Percentiles rank a stretch among this genome's conserved stretches.
Evolutionary conservation across 2,329 filamentous ascomycete genomes (phyloP).

Genomic region (Exophiala sp.): DNA sequence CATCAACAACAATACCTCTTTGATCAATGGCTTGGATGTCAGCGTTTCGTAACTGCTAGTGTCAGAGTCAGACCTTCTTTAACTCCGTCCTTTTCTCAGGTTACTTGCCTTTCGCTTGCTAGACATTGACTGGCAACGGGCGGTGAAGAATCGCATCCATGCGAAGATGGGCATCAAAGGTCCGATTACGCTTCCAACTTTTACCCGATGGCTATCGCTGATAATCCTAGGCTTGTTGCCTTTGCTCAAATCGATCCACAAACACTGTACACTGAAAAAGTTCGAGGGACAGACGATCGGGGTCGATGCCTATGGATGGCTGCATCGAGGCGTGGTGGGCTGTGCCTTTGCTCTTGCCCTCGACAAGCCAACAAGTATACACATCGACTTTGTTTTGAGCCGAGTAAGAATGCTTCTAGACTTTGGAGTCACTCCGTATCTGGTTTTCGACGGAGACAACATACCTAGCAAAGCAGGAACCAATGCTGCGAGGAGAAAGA

Average conservation of each 20-base stretch:
- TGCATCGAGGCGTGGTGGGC: constrained; percentile 83
- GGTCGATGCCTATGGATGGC: constrained; percentile 97
- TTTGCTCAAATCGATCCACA: constrained; percentile 93
- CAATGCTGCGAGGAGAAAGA: constrained; percentile 68
- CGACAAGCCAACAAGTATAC: constrained; percentile 82
- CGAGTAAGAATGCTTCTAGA: constrained; percentile 90
- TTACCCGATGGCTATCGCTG: not conserved
- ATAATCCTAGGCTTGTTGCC: constrained; percentile 69
- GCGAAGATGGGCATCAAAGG: constrained; percentile 42
- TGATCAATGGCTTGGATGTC: constrained; percentile 6
- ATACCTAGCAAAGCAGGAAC: constrained; percentile 89
- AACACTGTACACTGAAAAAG: constrained; percentile 76
- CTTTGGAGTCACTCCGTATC: constrained; percentile 87
- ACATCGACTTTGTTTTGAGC: constrained; percentile 82
- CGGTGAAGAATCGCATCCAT: constrained; percentile 15
- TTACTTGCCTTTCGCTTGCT: not conserved
- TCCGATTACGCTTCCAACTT: not conserved
- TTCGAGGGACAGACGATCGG: constrained; percentile 82
- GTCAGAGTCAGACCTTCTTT: not conserved
- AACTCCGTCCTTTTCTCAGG: not conserved
- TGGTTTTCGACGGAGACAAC: constrained; percentile 94
- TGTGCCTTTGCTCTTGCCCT: constrained; percentile 88
- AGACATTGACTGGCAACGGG: constrained; percentile 8
- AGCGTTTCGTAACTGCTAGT: not conserved
- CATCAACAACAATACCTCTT: not conserved